Base-by-base conservation (phyloP, 768 basidiomycete species). In the Mycena kentingensis region DNA sequence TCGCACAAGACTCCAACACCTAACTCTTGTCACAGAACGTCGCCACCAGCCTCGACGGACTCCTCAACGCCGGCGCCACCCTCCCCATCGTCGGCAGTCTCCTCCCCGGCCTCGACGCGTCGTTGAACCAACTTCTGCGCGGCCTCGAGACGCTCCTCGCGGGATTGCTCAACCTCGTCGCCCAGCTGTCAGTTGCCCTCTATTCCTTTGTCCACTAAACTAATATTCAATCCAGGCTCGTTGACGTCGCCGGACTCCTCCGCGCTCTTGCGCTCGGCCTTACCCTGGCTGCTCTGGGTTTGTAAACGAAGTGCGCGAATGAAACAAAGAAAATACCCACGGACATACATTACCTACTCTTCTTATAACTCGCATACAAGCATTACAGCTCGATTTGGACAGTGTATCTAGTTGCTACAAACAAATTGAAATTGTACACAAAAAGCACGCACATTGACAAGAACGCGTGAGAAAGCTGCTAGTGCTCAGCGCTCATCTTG, bases 151-250 rank as follows among this genome's bases (percentile, higher is more conserved):
- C 34, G 19, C 61, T 68, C 48, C 60, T 69, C 24, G 64, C 62
- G 19, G 68, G 64, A 34, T 63, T 66, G 18, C 61, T 69, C 44
- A 61, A 51, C 37, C 61, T 69, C 51, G 65, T 69, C 36, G 61
- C 67, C 8, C 50, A 46, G 42, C 42, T 64, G 66, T 66, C 21
- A 37, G 65, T 59, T 26, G 2, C 18, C 39, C 24, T 13, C 13
- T 0, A 16, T 43, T 27, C 19, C 8, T 35, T 22, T 56, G 64
- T 62, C 68, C 21, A 24, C 5, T 19, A n/a, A 31, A 27, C 16
- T 36, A 37, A 31, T 29, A 5, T 18, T 28, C 19, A 16, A 19
- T 12, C 36, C 35, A 59, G 58, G 13, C 53, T 59, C 42, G 42
- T 46, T 46, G 54, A 55, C 47, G 58, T 59, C 29, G 58, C 58